phyloP scores from a whole-genome alignment of 2,329 filamentous ascomycete genomes.

The Botrytis fragariae region DNA sequence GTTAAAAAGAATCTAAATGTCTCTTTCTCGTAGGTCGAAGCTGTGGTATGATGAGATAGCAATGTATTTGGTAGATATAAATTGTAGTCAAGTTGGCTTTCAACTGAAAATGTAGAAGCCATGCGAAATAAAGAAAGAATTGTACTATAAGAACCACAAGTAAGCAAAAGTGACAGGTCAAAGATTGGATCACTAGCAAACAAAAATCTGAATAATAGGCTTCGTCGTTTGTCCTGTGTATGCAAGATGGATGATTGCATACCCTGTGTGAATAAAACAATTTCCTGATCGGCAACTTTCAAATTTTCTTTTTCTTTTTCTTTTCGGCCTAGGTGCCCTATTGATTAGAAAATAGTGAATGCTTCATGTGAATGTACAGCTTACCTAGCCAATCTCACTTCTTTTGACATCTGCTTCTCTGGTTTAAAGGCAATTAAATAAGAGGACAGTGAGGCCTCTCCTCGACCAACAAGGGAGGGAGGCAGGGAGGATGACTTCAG shows the following conservation, averaged over 20 bases:
- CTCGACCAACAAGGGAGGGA: background rate
- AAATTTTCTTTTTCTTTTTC: background rate
- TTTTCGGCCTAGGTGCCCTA: background rate
- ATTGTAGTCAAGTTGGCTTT: background rate
- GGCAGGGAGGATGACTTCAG: background rate
- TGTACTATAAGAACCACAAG: background rate
- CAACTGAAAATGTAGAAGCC: background rate
- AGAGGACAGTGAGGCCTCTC: background rate
- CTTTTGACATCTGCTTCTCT: background rate
- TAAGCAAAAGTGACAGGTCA: background rate
- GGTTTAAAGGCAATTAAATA: background rate
- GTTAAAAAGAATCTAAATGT: background rate
- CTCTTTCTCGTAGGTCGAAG: background rate
- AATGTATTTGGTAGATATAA: background rate
- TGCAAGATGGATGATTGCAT: background rate
- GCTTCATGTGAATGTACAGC: background rate
- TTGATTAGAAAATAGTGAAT: background rate
- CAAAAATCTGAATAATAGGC: background rate
- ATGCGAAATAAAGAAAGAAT: background rate
- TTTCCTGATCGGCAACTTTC: background rate
- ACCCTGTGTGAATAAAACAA: background rate
- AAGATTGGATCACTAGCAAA: background rate
- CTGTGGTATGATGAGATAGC: background rate
- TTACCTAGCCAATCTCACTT: background rate
- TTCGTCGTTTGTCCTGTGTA: background rate